phyloP scores from a whole-genome alignment of 768 basidiomycete genomes.

The Pleurotus giganteus region DNA sequence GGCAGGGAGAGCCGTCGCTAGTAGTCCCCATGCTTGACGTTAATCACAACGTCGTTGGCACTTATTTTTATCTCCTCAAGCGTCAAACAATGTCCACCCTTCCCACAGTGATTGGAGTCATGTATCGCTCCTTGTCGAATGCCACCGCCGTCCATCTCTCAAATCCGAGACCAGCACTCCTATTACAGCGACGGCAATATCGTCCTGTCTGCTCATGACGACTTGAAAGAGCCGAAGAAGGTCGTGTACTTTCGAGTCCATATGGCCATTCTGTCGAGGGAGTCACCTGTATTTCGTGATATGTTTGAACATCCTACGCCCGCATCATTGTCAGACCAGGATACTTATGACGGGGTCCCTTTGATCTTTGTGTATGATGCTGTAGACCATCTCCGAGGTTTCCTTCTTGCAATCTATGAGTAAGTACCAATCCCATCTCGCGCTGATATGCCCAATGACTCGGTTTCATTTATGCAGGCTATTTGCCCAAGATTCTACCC shows the following conservation, averaged over 20 bases:
- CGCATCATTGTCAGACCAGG: neutral
- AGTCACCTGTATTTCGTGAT: constrained; percentile 12
- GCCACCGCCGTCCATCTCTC: too few species aligned
- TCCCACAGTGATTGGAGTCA: too few species aligned
- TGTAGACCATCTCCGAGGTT: neutral
- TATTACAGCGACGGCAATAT: constrained; percentile 14
- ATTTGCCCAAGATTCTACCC: constrained; percentile 2
- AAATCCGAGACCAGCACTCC: neutral
- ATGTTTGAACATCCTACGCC: constrained; percentile 13
- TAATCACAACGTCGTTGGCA: too few species aligned
- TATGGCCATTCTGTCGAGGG: constrained; percentile 9
- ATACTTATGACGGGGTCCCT: constrained; percentile 12
- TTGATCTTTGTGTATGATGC: constrained; percentile 13
- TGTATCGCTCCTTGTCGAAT: too few species aligned
- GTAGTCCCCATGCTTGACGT: too few species aligned
- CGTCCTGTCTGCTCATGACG: constrained; percentile 5
- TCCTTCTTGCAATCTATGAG: constrained; percentile 10
- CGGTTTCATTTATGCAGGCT: too few species aligned
- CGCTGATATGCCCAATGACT: too few species aligned
- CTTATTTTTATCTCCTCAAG: too few species aligned
- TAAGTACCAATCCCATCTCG: too few species aligned
- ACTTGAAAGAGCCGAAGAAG: neutral
- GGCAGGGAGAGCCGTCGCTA: too few species aligned
- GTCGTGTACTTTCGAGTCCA: too few species aligned
- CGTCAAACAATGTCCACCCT: too few species aligned